Percentiles rank a stretch among this genome's conserved stretches.
Evolutionary conservation across 257 asterid genomes (phyloP).

Genomic region (Solanum ossicruentum): DNA sequence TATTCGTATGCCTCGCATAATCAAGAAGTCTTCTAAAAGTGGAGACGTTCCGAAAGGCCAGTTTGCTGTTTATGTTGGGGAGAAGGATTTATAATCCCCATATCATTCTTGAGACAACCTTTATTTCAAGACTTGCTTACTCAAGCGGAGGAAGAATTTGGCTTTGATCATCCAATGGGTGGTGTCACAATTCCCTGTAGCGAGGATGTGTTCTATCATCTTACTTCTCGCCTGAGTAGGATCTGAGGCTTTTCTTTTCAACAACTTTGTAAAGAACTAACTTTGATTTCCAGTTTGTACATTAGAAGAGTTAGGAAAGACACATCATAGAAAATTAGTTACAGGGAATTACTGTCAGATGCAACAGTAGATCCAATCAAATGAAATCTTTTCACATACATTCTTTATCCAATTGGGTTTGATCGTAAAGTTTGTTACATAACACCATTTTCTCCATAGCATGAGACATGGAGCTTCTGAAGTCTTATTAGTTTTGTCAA

Average conservation of each 20-base stretch:
- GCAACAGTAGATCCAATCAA: not conserved
- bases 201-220: not conserved
- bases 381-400: not conserved
- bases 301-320: not conserved
- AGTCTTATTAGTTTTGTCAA: not conserved
- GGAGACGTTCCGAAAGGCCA: slow-evolving; percentile 17
- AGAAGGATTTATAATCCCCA: slow-evolving; percentile 9
- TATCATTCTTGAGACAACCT: slow-evolving; percentile 13
- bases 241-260: not conserved
- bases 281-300: not conserved
- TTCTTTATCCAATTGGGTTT: not conserved
- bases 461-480: not conserved
- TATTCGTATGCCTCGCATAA: slow-evolving; percentile 1
- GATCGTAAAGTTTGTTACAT: not conserved
- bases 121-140: slow-evolving; percentile 6
- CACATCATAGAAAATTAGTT: not conserved
- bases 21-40: not conserved
- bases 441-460: not conserved
- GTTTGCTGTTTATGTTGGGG: slow-evolving; percentile 21
- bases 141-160: slow-evolving; percentile 19
- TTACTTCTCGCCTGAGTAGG: slow-evolving; percentile 3
- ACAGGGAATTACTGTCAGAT: not conserved
- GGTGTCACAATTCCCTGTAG: slow-evolving; percentile 15
- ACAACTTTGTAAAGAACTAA: not conserved
- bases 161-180: slow-evolving; percentile 16